These are phyloP conservation scores for Papilionanthe hybrid DNA, from an alignment of 116 monocot genomes.

Conservation along the genomic window DNA sequence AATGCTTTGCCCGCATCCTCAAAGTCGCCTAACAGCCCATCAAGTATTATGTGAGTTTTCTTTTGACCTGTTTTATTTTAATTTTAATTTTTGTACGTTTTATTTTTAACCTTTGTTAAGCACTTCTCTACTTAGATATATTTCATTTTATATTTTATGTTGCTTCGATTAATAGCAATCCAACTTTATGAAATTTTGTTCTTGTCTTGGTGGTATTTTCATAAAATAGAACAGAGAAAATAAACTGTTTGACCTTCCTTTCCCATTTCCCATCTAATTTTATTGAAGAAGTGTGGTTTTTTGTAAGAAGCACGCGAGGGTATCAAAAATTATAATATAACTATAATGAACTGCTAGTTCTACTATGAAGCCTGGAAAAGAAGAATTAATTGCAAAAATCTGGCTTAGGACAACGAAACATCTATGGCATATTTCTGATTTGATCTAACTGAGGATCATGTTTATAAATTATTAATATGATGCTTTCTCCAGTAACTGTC, in stretches of 20 bases:
- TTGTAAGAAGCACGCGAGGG: not conserved
- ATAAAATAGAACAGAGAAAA: not conserved
- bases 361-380: not conserved
- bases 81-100: too few relatives aligned
- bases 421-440: too few relatives aligned
- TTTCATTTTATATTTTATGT: not conserved
- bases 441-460: too few relatives aligned
- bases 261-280: not conserved
- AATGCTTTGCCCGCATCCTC: constrained; percentile 51
- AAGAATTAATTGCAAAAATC: not conserved
- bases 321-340: not conserved
- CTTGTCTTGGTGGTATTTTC: not conserved
- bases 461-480: too few relatives aligned
- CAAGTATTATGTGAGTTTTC: constrained; percentile 55
- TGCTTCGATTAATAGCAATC: too few relatives aligned
- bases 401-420: not conserved
- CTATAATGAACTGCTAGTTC: not conserved
- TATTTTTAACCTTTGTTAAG: not conserved
- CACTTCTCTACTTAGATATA: not conserved
- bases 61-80: not conserved
- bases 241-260: not conserved
- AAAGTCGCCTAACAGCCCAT: constrained; percentile 59
- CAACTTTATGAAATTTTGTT: too few relatives aligned
- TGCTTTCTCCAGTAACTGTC: too few relatives aligned
- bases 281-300: not conserved